These are phyloP conservation scores for Talaromyces nanjingensis DNA, from an alignment of 495 filamentous ascomycete genomes.

Conservation along the genomic window DNA sequence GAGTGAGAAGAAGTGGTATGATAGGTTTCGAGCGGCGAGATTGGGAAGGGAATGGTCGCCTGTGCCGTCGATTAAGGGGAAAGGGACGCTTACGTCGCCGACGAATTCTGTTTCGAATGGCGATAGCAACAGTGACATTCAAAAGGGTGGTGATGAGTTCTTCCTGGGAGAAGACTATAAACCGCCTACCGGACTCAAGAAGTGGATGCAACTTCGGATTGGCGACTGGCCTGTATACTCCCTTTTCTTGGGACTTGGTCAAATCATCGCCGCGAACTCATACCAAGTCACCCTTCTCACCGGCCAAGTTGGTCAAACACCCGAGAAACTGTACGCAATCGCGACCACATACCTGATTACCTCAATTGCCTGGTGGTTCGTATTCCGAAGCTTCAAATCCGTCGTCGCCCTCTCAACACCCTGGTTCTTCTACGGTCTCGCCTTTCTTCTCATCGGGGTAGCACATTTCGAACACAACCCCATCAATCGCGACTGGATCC, in stretches of 20 bases:
- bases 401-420: constrained; percentile 53
- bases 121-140: constrained; percentile 14
- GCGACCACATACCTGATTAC: constrained; percentile 56
- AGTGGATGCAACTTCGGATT: constrained; percentile 40
- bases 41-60: constrained; percentile 41
- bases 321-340: constrained; percentile 59
- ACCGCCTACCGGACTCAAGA: constrained; percentile 58
- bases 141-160: constrained; percentile 43
- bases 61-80: constrained; percentile 30
- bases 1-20: constrained; percentile 67
- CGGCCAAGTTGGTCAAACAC: constrained; percentile 55
- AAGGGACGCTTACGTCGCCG: constrained; percentile 25
- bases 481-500: constrained; percentile 40
- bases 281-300: constrained; percentile 68
- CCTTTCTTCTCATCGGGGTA: constrained; percentile 60
- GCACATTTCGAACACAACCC: constrained; percentile 47
- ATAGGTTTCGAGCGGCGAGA: constrained; percentile 53
- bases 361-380: constrained; percentile 58
- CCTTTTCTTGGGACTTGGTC: constrained; percentile 54
- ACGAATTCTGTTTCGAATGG: constrained; percentile 30
- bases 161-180: constrained; percentile 57
- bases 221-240: constrained; percentile 69
- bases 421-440: constrained; percentile 58
- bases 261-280: constrained; percentile 65
- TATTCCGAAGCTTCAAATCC: constrained; percentile 56